Conservation (phyloP, 2,329 filamentous ascomycete species). For the Microdochium trichocladiopsis region DNA sequence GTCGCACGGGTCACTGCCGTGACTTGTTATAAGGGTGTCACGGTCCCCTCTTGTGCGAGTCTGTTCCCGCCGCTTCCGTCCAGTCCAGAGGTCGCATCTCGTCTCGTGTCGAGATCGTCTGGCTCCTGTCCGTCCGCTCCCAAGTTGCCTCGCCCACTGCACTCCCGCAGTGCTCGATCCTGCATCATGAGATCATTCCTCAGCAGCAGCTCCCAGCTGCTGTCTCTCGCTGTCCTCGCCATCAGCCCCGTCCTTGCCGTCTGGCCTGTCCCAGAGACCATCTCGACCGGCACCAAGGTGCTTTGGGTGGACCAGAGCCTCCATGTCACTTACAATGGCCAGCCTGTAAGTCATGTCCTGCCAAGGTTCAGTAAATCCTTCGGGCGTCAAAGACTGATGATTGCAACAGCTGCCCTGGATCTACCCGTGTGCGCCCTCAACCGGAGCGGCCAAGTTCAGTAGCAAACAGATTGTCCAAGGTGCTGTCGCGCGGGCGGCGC, state of each 20-base stretch:
- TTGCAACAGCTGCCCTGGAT: constrained; percentile 39
- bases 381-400: constrained; percentile 16
- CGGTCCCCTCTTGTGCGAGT: no score
- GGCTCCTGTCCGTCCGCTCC: no score
- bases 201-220: not conserved
- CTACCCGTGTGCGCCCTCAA: constrained; percentile 32
- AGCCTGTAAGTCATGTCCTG: constrained; percentile 38
- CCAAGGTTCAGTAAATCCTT: not conserved
- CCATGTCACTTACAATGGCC: constrained; percentile 51
- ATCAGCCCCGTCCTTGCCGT: constrained; percentile 39
- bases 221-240: constrained; percentile 13
- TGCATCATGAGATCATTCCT: not conserved
- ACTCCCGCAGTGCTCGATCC: not conserved
- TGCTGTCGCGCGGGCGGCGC: constrained; percentile 51
- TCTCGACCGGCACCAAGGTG: constrained; percentile 42
- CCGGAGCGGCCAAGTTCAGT: constrained; percentile 27
- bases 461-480: constrained; percentile 48
- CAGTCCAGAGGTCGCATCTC: no score
- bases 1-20: no score
- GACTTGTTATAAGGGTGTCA: no score
- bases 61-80: no score
- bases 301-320: constrained; percentile 47
- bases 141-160: no score
- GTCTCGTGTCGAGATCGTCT: no score
- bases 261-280: constrained; percentile 48